These are phyloP conservation scores for Schizochytrium sp. DNA, from an alignment of 108 stramenopile genomes.

Conservation along the genomic window DNA sequence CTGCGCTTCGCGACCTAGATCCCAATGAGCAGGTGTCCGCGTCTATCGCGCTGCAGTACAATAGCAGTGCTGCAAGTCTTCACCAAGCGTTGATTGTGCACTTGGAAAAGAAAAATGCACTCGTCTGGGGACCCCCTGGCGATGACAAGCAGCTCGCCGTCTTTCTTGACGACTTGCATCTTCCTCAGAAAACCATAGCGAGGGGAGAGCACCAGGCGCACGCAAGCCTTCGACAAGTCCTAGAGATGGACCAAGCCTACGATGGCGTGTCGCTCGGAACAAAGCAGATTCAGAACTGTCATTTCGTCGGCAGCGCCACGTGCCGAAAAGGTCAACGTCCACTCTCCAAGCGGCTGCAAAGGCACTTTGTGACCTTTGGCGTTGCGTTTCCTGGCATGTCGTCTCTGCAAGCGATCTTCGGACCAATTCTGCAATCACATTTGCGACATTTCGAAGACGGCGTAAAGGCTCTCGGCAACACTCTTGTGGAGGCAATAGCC, in stretches of 20 bases:
- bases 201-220: slow-evolving; percentile 62
- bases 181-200: slow-evolving; percentile 51
- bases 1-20: slow-evolving; percentile 49
- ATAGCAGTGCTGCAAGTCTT: slow-evolving; percentile 52
- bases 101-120: slow-evolving; percentile 58
- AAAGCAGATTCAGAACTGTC: slow-evolving; percentile 49
- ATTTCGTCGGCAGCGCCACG: slow-evolving; percentile 59
- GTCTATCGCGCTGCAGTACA: slow-evolving; percentile 62
- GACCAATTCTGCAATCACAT: slow-evolving; percentile 55
- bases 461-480: slow-evolving; percentile 27
- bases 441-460: slow-evolving; percentile 48
- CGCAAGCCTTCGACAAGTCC: slow-evolving; percentile 61
- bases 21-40: slow-evolving; percentile 20
- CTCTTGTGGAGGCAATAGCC: slow-evolving; percentile 49
- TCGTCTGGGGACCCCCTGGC: slow-evolving; percentile 55
- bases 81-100: slow-evolving; percentile 42
- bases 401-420: slow-evolving; percentile 56
- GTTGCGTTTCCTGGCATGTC: slow-evolving; percentile 52
- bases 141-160: slow-evolving; percentile 43
- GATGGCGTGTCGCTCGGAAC: slow-evolving; percentile 49
- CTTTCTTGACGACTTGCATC: slow-evolving; percentile 63
- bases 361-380: slow-evolving; percentile 62
- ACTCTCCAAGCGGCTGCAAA: slow-evolving; percentile 57
- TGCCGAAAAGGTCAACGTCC: slow-evolving; percentile 54
- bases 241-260: slow-evolving; percentile 59